Percentiles rank a stretch among this genome's conserved stretches.
These are phyloP conservation scores for Yamadazyma laniorum DNA, from an alignment of 805 yeast genomes.

Conservation along the genomic window DNA sequence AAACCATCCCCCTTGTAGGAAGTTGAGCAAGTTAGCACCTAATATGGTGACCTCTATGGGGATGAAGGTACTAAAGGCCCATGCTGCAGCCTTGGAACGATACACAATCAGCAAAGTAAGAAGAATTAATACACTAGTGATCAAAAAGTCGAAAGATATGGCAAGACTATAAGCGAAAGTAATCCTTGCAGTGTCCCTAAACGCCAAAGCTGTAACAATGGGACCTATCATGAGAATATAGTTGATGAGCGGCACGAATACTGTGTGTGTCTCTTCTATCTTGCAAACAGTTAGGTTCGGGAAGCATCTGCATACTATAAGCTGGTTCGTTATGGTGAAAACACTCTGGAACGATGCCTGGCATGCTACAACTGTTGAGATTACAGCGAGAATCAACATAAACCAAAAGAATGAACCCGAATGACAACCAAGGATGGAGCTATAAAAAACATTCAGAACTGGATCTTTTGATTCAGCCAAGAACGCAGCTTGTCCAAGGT, in stretches of 20 bases:
- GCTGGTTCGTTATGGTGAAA: conserved; percentile 50
- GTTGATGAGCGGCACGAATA: conserved; percentile 52
- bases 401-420: conserved; percentile 47
- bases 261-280: conserved; percentile 44
- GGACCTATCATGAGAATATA: conserved; percentile 52
- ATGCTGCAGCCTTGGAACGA: conserved; percentile 30
- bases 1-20: conserved; percentile 63
- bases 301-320: conserved; percentile 54
- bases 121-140: conserved; percentile 48
- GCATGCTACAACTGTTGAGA: conserved; percentile 57
- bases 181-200: conserved; percentile 46
- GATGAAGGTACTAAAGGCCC: conserved; percentile 39
- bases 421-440: conserved; percentile 49
- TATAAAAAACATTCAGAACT: conserved; percentile 44
- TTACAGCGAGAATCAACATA: conserved; percentile 50
- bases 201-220: conserved; percentile 50
- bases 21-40: conserved; percentile 49
- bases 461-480: conserved; percentile 39
- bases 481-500: conserved; percentile 59
- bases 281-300: conserved; percentile 49
- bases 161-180: conserved; percentile 64
- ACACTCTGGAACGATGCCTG: conserved; percentile 60
- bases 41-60: conserved; percentile 48
- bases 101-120: conserved; percentile 47
- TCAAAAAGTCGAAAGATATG: conserved; percentile 52